A percentile compares a stretch with the other conserved stretches of the same genome.
Evolutionary conservation across 371 early-diverging fungal species (phyloP).

Genomic region (Synchytrium microbalum): DNA sequence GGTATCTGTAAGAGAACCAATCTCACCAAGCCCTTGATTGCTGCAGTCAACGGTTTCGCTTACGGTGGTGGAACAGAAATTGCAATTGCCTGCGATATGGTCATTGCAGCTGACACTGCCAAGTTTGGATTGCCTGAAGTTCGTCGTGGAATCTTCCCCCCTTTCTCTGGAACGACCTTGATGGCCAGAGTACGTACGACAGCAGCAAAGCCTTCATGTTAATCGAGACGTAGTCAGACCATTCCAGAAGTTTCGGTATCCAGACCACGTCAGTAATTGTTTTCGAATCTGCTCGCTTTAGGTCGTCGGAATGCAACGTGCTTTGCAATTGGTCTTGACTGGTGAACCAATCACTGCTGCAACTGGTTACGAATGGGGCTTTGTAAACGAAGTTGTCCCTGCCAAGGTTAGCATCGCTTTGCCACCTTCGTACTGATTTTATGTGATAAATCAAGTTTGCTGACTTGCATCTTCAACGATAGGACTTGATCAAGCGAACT

Average conservation of each 20-base stretch:
- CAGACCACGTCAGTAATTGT: no score
- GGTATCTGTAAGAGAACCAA: conserved; percentile 2
- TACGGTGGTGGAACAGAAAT: conserved; percentile 7
- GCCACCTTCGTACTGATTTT: no score
- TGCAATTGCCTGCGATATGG: conserved; percentile 6
- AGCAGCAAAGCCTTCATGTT: no score
- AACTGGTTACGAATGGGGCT: conserved; percentile 5
- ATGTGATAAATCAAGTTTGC: no score
- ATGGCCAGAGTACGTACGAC: no score
- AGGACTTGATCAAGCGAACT: background rate
- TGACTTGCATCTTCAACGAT: no score
- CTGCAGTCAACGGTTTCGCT: conserved; percentile 1
- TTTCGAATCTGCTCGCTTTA: background rate
- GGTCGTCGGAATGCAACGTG: conserved; percentile 4
- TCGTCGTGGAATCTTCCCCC: background rate
- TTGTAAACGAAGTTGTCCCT: conserved; percentile 7
- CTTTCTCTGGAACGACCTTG: background rate
- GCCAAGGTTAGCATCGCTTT: no score
- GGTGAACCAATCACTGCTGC: conserved; percentile 1
- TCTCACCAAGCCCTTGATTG: conserved; percentile 6
- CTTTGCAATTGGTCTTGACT: conserved; percentile 6
- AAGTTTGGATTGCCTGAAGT: conserved; percentile 6
- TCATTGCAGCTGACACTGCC: conserved; percentile 5
- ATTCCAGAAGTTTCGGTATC: no score
- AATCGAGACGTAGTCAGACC: no score